Conservation (phyloP, 495 filamentous ascomycete species). For the Podospora pseudoanserina region DNA sequence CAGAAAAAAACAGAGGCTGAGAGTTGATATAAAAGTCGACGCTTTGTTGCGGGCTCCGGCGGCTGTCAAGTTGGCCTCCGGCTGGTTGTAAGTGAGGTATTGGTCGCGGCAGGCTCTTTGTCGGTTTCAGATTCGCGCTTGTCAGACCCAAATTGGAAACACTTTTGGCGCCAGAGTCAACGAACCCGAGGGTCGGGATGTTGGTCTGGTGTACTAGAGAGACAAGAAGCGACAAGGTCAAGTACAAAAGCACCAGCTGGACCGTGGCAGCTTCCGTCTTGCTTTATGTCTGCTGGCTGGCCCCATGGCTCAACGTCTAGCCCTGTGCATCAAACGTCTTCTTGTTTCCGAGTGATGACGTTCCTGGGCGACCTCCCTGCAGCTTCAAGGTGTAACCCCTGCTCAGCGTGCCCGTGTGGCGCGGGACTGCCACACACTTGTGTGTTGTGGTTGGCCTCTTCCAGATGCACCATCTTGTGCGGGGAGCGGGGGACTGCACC, state of each 20-base stretch:
- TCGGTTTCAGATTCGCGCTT: constrained; percentile 28
- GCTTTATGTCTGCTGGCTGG: constrained; percentile 15
- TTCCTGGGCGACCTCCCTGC: constrained; percentile 8
- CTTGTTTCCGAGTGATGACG: constrained; percentile 17
- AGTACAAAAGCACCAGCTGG: background rate
- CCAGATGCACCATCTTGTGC: constrained; percentile 6
- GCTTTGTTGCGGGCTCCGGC: constrained; percentile 12
- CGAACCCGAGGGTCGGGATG: constrained; percentile 4
- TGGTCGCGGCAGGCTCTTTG: constrained; percentile 15
- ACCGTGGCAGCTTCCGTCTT: constrained; percentile 4
- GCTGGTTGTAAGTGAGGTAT: constrained; percentile 10
- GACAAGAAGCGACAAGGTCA: constrained; percentile 5
- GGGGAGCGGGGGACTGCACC: background rate
- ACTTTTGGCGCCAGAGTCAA: constrained; percentile 17
- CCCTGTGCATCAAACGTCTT: constrained; percentile 5
- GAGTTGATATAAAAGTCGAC: constrained; percentile 14
- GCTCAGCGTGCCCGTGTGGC: background rate
- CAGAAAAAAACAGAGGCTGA: background rate
- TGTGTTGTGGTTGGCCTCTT: background rate
- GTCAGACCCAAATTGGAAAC: constrained; percentile 18
- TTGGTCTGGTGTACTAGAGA: background rate
- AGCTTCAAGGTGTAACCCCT: constrained; percentile 3
- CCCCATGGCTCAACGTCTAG: constrained; percentile 16
- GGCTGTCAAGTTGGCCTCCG: constrained; percentile 18
- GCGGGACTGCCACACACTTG: background rate